Evolutionary conservation across 2,329 filamentous ascomycete species (phyloP).

Genomic region (Botrytis squamosa): DNA sequence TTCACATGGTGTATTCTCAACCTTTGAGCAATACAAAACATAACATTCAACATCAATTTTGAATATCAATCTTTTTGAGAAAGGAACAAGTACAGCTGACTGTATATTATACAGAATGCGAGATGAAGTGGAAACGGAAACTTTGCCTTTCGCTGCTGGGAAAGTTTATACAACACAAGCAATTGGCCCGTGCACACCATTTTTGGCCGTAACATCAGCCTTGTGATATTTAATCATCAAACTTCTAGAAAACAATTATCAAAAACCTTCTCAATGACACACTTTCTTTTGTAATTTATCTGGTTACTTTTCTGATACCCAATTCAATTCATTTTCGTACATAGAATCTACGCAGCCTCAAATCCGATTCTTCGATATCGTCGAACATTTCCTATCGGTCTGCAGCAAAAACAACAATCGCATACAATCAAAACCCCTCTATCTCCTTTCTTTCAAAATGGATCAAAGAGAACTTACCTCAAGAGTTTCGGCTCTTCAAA

Average conservation of each 20-base stretch:
- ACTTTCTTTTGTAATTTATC: constrained; percentile 2
- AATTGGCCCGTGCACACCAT: constrained; percentile 10
- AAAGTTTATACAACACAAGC: neutral
- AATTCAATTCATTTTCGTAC: neutral
- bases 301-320: neutral
- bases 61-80: neutral
- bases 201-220: constrained; percentile 12
- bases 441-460: constrained; percentile 27
- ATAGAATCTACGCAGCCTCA: neutral
- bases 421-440: constrained; percentile 15
- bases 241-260: neutral
- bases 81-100: neutral
- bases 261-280: neutral
- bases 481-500: constrained; percentile 61
- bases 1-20: neutral
- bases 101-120: neutral
- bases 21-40: neutral
- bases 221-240: constrained; percentile 17
- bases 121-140: neutral
- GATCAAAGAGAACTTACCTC: constrained; percentile 37
- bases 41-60: neutral
- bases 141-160: neutral
- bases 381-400: neutral
- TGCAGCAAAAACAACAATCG: constrained; percentile 6
- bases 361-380: neutral